These are phyloP conservation scores for Ailanthus altissimus DNA, from an alignment of 345 rosid genomes.

Conservation along the genomic window DNA sequence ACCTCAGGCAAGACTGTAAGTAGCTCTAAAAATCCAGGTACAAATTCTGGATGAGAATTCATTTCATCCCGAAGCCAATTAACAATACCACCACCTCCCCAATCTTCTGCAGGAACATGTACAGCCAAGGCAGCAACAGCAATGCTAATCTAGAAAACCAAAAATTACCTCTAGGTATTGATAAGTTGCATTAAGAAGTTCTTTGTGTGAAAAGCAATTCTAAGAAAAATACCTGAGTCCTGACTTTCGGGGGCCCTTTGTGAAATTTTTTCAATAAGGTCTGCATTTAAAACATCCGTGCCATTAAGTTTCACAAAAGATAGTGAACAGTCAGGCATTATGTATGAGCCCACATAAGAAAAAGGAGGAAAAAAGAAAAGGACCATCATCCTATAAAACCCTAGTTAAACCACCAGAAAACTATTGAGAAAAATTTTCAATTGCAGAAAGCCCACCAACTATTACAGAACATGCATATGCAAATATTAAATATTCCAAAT, in stretches of 20 bases:
- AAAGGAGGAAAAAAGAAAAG: neutral
- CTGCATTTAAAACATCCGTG: conserved; percentile 50
- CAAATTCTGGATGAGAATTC: conserved; percentile 87
- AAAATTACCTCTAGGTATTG: conserved; percentile 16
- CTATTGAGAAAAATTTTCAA: neutral
- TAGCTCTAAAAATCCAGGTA: conserved; percentile 96
- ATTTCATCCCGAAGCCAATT: conserved; percentile 94
- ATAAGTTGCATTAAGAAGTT: conserved; percentile 7
- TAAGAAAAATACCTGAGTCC: conserved; percentile 77
- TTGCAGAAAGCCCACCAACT: neutral
- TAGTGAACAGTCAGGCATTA: conserved; percentile 10
- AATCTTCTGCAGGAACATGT: conserved; percentile 90
- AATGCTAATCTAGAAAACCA: conserved; percentile 86
- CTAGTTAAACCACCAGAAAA: neutral
- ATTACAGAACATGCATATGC: neutral
- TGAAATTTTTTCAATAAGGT: conserved; percentile 88
- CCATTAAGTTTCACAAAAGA: conserved; percentile 19
- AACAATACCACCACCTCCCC: conserved; percentile 96
- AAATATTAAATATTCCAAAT: neutral
- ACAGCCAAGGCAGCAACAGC: conserved; percentile 99
- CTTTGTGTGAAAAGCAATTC: neutral
- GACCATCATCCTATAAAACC: neutral
- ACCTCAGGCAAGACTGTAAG: conserved; percentile 98
- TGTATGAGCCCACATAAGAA: neutral
- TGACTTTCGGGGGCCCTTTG: conserved; percentile 93